A percentile compares a stretch with the other conserved stretches of the same genome.
These are phyloP conservation scores for Orbilia brochopaga DNA, from an alignment of 2,329 filamentous ascomycete genomes.

Conservation along the genomic window DNA sequence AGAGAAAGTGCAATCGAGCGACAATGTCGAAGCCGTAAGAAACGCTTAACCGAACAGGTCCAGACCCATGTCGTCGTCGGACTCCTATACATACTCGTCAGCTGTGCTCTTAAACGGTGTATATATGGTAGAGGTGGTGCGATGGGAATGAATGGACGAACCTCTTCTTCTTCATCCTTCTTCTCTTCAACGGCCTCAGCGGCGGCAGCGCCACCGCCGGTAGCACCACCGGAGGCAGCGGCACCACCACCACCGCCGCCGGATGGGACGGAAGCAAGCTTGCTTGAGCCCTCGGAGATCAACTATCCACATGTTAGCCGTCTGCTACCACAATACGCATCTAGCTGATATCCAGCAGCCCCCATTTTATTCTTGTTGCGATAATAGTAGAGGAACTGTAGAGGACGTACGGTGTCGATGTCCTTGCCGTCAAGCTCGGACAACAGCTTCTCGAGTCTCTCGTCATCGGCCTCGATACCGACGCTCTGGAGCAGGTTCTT, in stretches of 20 bases:
- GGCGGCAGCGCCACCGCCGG: conserved; percentile 70
- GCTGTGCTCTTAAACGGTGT: conserved; percentile 53
- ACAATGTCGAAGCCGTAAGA: conserved; percentile 9
- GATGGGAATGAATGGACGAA: conserved; percentile 74
- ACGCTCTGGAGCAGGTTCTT: conserved; percentile 88
- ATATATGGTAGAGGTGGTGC: too few species aligned
- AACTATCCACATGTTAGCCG: conserved; percentile 65
- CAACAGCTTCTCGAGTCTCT: conserved; percentile 85
- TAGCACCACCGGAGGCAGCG: conserved; percentile 71
- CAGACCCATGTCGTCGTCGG: conserved; percentile 78
- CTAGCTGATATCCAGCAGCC: too few species aligned
- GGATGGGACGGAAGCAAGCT: conserved; percentile 97
- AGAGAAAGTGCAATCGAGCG: conserved; percentile 16
- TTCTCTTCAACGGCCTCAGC: conserved; percentile 70
- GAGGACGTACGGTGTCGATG: conserved; percentile 73
- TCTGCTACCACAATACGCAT: conserved; percentile 1
- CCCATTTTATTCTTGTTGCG: too few species aligned
- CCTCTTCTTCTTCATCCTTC: conserved; percentile 79
- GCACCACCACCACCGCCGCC: conserved; percentile 79
- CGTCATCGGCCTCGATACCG: conserved; percentile 89
- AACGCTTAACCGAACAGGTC: conserved; percentile 62
- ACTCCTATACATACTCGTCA: conserved; percentile 63
- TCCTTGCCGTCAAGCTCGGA: conserved; percentile 89
- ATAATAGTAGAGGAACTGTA: too few species aligned
- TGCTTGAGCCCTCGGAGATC: conserved; percentile 84